phyloP scores from a whole-genome alignment of 1,284 basidiomycete species.

The Hypsizygus ulmarius region DNA sequence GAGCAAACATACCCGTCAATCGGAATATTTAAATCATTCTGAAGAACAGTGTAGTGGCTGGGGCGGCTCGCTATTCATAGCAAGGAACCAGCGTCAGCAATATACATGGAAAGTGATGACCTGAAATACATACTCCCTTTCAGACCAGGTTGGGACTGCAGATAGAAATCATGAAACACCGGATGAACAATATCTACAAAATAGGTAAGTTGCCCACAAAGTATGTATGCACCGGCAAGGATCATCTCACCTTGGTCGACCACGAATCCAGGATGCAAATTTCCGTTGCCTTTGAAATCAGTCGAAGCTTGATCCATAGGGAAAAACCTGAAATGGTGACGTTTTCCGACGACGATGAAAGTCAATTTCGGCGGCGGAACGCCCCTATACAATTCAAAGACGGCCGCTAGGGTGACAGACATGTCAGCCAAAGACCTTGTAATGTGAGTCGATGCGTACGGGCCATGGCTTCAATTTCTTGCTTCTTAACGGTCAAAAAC shows the following conservation, averaged over 20 bases:
- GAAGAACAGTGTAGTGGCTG: conserved; percentile 33
- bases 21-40: conserved; percentile 17
- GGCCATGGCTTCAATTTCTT: conserved; percentile 29
- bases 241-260: conserved; percentile 27
- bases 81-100: neutral
- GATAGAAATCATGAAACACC: conserved; percentile 32
- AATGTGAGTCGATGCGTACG: conserved; percentile 19
- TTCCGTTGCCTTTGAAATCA: conserved; percentile 29
- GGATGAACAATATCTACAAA: conserved; percentile 30
- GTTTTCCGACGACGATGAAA: conserved; percentile 39
- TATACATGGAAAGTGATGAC: neutral
- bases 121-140: conserved; percentile 35
- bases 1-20: conserved; percentile 19
- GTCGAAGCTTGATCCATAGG: conserved; percentile 21
- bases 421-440: neutral
- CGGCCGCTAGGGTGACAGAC: conserved; percentile 7
- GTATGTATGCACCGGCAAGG: neutral
- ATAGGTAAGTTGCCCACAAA: neutral
- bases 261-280: conserved; percentile 31
- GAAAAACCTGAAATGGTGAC: conserved; percentile 41
- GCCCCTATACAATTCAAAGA: conserved; percentile 8
- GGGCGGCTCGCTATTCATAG: conserved; percentile 30
- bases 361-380: conserved; percentile 24
- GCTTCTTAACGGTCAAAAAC: conserved; percentile 26
- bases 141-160: conserved; percentile 35